Evolutionary conservation across 306 rosid species (phyloP).

Genomic region (Inga laurina): DNA sequence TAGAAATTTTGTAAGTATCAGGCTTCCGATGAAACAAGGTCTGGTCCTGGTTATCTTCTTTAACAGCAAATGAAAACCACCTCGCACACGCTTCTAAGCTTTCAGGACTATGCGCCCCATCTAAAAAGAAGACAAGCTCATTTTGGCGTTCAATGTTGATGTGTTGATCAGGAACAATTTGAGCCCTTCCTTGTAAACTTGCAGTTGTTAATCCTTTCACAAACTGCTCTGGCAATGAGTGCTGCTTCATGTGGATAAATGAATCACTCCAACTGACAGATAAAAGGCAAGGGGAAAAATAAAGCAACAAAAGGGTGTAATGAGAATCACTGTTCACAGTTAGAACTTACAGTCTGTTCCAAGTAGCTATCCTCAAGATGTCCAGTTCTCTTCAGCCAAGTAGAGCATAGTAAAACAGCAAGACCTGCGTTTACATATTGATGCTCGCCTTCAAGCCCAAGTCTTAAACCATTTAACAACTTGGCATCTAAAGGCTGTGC

Average conservation of each 20-base stretch:
- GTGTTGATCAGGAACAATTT: constrained; percentile 68
- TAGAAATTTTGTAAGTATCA: constrained; percentile 43
- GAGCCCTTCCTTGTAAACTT: constrained; percentile 95
- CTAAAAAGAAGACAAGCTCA: constrained; percentile 79
- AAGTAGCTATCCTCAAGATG: constrained; percentile 45
- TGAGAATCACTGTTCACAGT: constrained; percentile 23
- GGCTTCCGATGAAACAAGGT: constrained; percentile 40
- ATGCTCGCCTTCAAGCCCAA: constrained; percentile 97
- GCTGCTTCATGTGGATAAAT: constrained; percentile 48
- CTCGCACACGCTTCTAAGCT: constrained; percentile 85
- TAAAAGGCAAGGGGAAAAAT: constrained; percentile 3
- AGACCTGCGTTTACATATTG: constrained; percentile 95
- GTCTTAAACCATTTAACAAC: constrained; percentile 65
- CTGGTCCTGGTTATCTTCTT: constrained; percentile 50
- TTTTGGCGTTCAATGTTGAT: constrained; percentile 47
- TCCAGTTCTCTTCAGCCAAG: constrained; percentile 86
- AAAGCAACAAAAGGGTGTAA: constrained; percentile 10
- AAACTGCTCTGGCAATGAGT: constrained; percentile 76
- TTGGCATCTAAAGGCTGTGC: constrained; percentile 63
- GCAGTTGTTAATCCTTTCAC: constrained; percentile 75
- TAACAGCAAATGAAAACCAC: constrained; percentile 79
- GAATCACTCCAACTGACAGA: constrained; percentile 28
- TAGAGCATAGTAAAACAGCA: constrained; percentile 77
- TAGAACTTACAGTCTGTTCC: constrained; percentile 65
- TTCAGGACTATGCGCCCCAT: constrained; percentile 99